These are phyloP conservation scores for Wakefieldia striispora DNA, from an alignment of 768 basidiomycete species.

Conservation along the genomic window DNA sequence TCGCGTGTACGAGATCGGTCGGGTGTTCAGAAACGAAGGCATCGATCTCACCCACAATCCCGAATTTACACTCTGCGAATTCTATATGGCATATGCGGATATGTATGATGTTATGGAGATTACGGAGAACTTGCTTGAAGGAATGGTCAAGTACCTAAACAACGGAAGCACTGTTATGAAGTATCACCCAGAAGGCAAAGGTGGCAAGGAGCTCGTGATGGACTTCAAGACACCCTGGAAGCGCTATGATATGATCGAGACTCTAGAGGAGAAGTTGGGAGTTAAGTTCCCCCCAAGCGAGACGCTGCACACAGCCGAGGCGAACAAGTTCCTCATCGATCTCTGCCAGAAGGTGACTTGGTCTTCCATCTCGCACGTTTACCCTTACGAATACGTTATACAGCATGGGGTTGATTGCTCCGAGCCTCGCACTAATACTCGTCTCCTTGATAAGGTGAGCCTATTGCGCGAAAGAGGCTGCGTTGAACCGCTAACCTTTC, in stretches of 20 bases:
- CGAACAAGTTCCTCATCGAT: conserved; percentile 85
- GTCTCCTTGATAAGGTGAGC: conserved; percentile 88
- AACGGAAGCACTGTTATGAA: conserved; percentile 74
- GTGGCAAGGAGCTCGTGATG: conserved; percentile 67
- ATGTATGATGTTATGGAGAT: conserved; percentile 99
- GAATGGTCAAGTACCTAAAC: conserved; percentile 84
- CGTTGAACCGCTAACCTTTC: neutral
- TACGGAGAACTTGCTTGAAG: conserved; percentile 87
- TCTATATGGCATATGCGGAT: conserved; percentile 99
- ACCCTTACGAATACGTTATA: neutral
- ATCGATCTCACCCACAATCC: conserved; percentile 99
- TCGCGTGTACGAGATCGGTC: conserved; percentile 97
- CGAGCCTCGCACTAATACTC: conserved; percentile 92
- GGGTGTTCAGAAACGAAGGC: conserved; percentile 97
- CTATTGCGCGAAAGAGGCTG: neutral
- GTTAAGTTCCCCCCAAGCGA: conserved; percentile 94
- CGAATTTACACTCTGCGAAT: conserved; percentile 99
- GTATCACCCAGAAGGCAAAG: conserved; percentile 95
- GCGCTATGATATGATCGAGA: conserved; percentile 97
- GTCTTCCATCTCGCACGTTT: neutral
- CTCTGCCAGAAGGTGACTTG: conserved; percentile 73
- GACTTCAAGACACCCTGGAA: conserved; percentile 97
- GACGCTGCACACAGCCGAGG: conserved; percentile 79
- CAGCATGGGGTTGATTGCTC: conserved; percentile 96
- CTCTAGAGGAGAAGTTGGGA: conserved; percentile 89